Conservation (phyloP, 2,329 filamentous ascomycete genomes). For the Magnaporthiopsis incrustans region DNA sequence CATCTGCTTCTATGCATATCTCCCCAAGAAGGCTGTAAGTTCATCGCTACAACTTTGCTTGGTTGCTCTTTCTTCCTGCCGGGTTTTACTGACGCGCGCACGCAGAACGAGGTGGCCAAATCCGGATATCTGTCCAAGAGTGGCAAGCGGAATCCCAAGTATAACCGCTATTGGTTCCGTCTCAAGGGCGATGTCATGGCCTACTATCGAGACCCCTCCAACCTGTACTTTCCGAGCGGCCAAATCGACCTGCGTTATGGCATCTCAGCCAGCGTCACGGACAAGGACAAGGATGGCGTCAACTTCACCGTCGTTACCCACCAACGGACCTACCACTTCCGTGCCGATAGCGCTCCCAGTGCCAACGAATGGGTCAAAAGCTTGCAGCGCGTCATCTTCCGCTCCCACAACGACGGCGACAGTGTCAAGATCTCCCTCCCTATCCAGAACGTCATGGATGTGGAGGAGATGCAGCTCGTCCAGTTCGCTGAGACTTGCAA, state of each 20-base stretch:
- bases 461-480: slow-evolving; percentile 85
- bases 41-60: background rate
- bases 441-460: slow-evolving; percentile 80
- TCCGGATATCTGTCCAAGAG: slow-evolving; percentile 85
- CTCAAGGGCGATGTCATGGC: slow-evolving; percentile 87
- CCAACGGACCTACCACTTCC: slow-evolving; percentile 77
- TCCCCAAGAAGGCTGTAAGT: slow-evolving; percentile 82
- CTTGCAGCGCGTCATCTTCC: slow-evolving; percentile 88
- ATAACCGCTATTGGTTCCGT: slow-evolving; percentile 86
- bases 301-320: slow-evolving; percentile 78
- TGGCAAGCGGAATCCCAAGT: slow-evolving; percentile 79
- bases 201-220: slow-evolving; percentile 76
- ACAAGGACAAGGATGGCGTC: slow-evolving; percentile 68
- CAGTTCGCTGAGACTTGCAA: slow-evolving; percentile 93
- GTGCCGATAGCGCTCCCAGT: slow-evolving; percentile 76
- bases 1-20: slow-evolving; percentile 93
- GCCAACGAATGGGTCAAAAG: slow-evolving; percentile 96
- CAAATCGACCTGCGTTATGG: slow-evolving; percentile 89
- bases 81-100: background rate
- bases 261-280: slow-evolving; percentile 72
- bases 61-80: slow-evolving; percentile 6
- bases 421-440: slow-evolving; percentile 94
- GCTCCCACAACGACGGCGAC: slow-evolving; percentile 91
- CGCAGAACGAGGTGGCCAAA: slow-evolving; percentile 64
- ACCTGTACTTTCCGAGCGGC: slow-evolving; percentile 85